Evolutionary conservation across 805 yeast species (phyloP).

Genomic region (Brettanomyces anomalus): DNA sequence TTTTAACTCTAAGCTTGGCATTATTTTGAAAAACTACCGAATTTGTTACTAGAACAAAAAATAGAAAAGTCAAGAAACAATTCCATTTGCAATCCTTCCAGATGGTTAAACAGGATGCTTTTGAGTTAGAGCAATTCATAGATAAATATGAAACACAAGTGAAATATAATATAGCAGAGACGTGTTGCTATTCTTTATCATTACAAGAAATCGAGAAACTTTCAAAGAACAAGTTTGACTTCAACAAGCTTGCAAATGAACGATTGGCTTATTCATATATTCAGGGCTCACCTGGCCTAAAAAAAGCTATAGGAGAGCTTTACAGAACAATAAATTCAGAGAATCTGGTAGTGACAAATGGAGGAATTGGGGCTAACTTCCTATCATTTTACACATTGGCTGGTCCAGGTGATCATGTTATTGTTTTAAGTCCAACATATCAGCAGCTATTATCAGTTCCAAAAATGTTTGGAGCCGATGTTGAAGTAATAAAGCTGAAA

Average conservation of each 20-base stretch:
- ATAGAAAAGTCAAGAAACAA: too few species aligned
- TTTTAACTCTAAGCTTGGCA: too few species aligned
- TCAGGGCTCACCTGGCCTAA: conserved; percentile 33
- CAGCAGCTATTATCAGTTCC: conserved; percentile 43
- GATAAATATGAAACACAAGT: conserved; percentile 36
- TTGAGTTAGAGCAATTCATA: conserved; percentile 48
- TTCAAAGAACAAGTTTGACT: conserved; percentile 18
- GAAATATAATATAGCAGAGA: conserved; percentile 39
- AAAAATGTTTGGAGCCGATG: conserved; percentile 33
- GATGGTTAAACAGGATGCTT: conserved; percentile 39
- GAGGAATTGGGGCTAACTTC: conserved; percentile 50
- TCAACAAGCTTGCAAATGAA: conserved; percentile 15
- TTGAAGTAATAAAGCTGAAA: conserved; percentile 27
- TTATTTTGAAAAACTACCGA: too few species aligned
- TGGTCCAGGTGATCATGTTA: conserved; percentile 36
- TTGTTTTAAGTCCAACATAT: conserved; percentile 41
- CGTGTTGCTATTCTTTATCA: conserved; percentile 39
- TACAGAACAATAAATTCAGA: conserved; percentile 26
- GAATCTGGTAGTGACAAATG: conserved; percentile 40
- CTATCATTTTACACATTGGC: conserved; percentile 34
- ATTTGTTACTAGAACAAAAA: too few species aligned
- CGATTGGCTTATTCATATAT: conserved; percentile 39
- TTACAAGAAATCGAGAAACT: conserved; percentile 29
- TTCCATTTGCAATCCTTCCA: neutral
- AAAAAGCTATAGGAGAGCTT: conserved; percentile 27